phyloP scores from a whole-genome alignment of 306 rosid species.

The Sechiopsis laciniata region DNA sequence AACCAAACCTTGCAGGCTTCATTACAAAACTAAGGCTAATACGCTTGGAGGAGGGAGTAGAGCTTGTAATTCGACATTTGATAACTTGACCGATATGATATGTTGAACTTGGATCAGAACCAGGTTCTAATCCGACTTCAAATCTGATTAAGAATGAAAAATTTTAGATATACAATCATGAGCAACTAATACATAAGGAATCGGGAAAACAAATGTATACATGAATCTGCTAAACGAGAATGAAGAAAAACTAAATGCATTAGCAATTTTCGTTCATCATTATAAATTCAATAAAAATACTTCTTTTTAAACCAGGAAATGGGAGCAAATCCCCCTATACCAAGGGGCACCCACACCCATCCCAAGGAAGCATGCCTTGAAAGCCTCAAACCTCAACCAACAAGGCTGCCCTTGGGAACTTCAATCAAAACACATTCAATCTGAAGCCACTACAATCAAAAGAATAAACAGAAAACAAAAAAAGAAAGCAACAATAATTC shows the following conservation, averaged over 20 bases:
- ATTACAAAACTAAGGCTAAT: conserved; percentile 82
- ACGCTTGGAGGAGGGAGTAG: conserved; percentile 63
- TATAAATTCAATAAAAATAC: not conserved
- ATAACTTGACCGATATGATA: conserved; percentile 88
- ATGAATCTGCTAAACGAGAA: conserved; percentile 8
- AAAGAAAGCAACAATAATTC: not conserved
- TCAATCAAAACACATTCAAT: too few species aligned
- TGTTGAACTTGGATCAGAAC: conserved; percentile 55
- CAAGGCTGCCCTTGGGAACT: too few species aligned
- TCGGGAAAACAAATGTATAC: not conserved
- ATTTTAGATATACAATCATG: conserved; percentile 22
- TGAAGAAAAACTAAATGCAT: not conserved
- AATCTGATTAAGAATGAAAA: conserved; percentile 47
- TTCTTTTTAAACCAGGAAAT: not conserved
- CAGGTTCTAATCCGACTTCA: conserved; percentile 85
- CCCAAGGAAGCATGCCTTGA: too few species aligned
- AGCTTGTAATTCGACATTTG: conserved; percentile 67
- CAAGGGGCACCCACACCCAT: too few species aligned
- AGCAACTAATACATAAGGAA: not conserved
- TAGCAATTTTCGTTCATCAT: not conserved
- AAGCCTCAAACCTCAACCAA: too few species aligned
- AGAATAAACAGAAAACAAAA: not conserved
- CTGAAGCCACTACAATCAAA: not conserved
- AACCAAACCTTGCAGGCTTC: conserved; percentile 66
- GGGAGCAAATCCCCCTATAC: too few species aligned